Evolutionary conservation across 2,329 filamentous ascomycete genomes (phyloP).

Genomic region (Beauveria scarabaeidicola): DNA sequence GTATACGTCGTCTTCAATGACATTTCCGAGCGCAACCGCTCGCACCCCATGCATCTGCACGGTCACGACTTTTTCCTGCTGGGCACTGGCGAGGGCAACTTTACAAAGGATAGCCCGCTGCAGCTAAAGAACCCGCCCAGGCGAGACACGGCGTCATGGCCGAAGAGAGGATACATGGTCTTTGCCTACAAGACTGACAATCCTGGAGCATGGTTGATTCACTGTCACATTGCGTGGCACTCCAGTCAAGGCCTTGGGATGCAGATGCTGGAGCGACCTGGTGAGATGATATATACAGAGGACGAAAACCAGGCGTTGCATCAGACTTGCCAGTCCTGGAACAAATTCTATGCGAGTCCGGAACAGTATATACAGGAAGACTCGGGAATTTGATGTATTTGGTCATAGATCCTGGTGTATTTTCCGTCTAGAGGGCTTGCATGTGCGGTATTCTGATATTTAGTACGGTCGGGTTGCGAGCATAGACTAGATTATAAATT

Average conservation of each 20-base stretch:
- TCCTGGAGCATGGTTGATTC: conserved; percentile 49
- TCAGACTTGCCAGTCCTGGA: neutral
- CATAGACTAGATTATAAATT: no score
- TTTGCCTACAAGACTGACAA: conserved; percentile 37
- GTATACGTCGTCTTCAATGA: conserved; percentile 15
- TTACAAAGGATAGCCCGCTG: neutral
- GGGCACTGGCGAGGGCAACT: conserved; percentile 10
- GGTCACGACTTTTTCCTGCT: conserved; percentile 17
- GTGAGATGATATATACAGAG: neutral
- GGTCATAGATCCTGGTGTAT: neutral
- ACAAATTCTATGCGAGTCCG: neutral
- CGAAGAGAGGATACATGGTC: conserved; percentile 34
- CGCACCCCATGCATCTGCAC: conserved; percentile 18
- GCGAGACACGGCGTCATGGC: conserved; percentile 43
- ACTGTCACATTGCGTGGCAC: conserved; percentile 53
- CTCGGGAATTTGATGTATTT: neutral
- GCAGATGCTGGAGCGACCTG: neutral
- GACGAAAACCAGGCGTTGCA: neutral
- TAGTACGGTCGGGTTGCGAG: no score
- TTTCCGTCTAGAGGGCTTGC: no score
- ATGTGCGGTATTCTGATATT: no score
- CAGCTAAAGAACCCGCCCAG: conserved; percentile 36
- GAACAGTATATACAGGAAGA: neutral
- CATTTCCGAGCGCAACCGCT: conserved; percentile 6
- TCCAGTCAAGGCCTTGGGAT: conserved; percentile 32